Base-by-base conservation (phyloP, 139 green algal genomes). In the Edaphochlamys debaryana region DNA sequence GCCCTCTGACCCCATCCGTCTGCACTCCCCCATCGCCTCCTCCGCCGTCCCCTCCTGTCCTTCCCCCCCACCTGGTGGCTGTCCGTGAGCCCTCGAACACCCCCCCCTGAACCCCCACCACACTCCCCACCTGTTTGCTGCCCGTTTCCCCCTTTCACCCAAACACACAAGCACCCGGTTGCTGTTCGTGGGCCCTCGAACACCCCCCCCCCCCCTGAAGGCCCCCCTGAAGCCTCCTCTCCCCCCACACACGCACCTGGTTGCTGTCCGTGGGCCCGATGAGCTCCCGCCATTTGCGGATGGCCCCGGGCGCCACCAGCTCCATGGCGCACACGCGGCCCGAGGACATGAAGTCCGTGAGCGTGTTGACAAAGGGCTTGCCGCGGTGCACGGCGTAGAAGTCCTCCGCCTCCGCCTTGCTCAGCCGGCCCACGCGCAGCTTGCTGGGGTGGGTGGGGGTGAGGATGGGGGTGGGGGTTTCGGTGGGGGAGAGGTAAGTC, bases 331-430 rank as follows among this genome's bases (percentile, higher is more conserved):
- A 85, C 20, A 97, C 86, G 19, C 86, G 90, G 48, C 93, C 94
- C 52, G 89, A 92, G 75, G 86, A 92, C 88, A 97, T 95, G 82
- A 94, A 96, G 29, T 89, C 75, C 4, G 87, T 92, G 22, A 98
- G 89, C 1, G 67, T 89, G 38, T 90, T 80, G 80, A 90, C 96
- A 83, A 96, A 97, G 56, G 92, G 92, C 86, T 90, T 90, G 60
- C 81, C 91, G 37, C 54, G 17, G 80, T 97, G 93, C 37, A 92
- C 91, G 23, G 84, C 89, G 81, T 97, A 98, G 80, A 97, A 96
- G 37, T 84, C 68, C 80, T 92, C 73, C 3, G 91, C 93, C 45
- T 95, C 89, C 32, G 54, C 60, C 42, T 87, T 93, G 56, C 60
- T 87, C 60, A 96, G 86, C 76, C 92, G 80, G 60, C 86, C 91